Conservation (phyloP, 169 alveolate species). For the Plasmodium relictum region DNA sequence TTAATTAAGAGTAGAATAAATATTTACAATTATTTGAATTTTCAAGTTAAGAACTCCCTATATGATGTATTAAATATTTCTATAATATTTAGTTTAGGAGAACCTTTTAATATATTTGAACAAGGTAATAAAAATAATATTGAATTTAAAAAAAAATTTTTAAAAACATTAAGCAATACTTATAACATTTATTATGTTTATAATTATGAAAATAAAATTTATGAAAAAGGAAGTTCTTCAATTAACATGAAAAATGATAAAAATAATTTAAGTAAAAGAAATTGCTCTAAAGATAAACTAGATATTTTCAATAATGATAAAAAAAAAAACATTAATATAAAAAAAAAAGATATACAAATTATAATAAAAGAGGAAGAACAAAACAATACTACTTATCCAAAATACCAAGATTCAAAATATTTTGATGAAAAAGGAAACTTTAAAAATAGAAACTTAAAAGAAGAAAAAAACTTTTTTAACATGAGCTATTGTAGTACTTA, state of each 20-base stretch:
- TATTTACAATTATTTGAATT: conserved; percentile 24
- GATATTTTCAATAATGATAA: neutral
- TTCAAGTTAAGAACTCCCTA: conserved; percentile 16
- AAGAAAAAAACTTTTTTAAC: conserved; percentile 19
- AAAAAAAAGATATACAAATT: neutral
- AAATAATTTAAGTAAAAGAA: neutral
- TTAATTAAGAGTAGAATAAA: conserved; percentile 38
- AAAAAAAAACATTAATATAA: neutral
- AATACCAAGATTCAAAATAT: conserved; percentile 14
- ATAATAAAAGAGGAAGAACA: neutral
- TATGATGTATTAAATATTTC: conserved; percentile 28
- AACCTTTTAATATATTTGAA: conserved; percentile 30
- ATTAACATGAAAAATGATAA: neutral
- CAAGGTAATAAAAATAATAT: conserved; percentile 18
- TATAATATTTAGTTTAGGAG: conserved; percentile 65
- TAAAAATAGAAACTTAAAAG: conserved; percentile 20
- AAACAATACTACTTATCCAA: neutral
- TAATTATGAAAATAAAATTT: neutral
- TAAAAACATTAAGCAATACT: conserved; percentile 1
- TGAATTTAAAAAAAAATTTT: conserved; percentile 24
- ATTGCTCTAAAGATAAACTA: neutral
- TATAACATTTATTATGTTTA: neutral
- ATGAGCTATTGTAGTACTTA: conserved; percentile 49
- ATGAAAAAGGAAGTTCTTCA: neutral
- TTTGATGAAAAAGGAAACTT: conserved; percentile 57